Evolutionary conservation across 768 basidiomycete species (phyloP).

Genomic region (Kwoniella dendrophila): DNA sequence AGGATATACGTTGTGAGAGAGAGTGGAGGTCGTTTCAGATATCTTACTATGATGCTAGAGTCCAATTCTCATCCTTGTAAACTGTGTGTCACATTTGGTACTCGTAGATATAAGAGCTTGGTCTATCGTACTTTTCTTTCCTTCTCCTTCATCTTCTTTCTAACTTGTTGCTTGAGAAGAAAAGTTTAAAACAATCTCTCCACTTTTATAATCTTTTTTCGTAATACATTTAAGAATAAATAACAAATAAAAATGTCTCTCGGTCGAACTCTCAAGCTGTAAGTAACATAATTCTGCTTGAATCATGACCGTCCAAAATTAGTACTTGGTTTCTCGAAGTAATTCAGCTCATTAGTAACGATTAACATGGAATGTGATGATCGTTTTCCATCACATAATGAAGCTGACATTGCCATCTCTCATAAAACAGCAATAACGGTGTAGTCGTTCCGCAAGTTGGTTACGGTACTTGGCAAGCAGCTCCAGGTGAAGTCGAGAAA

Average conservation of each 20-base stretch:
- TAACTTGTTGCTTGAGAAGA: not conserved
- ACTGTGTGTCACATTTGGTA: no score
- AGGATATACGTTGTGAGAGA: no score
- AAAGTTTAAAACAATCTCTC: no score
- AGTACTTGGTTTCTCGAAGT: no score
- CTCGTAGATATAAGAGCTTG: not conserved
- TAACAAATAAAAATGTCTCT: constrained; percentile 15
- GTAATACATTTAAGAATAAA: not conserved
- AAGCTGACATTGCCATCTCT: not conserved
- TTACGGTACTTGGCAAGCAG: constrained; percentile 37
- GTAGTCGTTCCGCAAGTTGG: constrained; percentile 31
- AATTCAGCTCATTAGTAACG: no score
- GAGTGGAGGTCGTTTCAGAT: no score
- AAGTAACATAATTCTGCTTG: constrained; percentile 3
- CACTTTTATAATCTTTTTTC: not conserved
- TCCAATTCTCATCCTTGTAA: no score
- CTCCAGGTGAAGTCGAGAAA: constrained; percentile 35
- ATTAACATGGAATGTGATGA: no score
- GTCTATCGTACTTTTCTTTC: not conserved
- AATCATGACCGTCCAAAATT: no score
- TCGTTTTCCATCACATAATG: no score
- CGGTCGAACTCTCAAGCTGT: constrained; percentile 24
- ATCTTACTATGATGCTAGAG: no score
- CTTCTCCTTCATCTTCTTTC: not conserved
- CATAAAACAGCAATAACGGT: constrained; percentile 29